Conservation (phyloP, 2,329 filamentous ascomycete genomes). For the Claviceps sp. region DNA sequence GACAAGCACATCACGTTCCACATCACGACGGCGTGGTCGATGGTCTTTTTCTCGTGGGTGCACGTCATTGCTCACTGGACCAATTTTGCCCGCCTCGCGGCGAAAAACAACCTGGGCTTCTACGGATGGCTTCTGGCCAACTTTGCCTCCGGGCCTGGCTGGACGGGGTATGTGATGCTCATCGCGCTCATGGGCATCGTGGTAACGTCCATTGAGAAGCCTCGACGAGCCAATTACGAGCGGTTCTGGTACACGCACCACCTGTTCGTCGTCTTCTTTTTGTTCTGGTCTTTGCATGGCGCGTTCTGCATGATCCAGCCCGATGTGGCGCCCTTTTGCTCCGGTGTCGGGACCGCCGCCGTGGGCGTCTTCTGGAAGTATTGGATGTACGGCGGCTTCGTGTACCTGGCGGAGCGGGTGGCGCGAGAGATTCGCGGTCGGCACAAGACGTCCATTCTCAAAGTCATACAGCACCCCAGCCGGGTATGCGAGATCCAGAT, state of each 20-base stretch:
- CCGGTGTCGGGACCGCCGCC: constrained; percentile 48
- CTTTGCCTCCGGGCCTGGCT: constrained; percentile 66
- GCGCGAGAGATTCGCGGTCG: constrained; percentile 66
- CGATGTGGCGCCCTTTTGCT: constrained; percentile 67
- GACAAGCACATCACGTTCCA: constrained; percentile 86
- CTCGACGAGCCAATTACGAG: constrained; percentile 69
- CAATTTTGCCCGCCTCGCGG: constrained; percentile 67
- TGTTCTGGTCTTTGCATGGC: constrained; percentile 84
- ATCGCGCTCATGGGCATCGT: constrained; percentile 67
- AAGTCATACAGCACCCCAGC: constrained; percentile 80
- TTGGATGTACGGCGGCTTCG: constrained; percentile 73
- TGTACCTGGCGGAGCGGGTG: constrained; percentile 67
- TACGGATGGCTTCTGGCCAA: constrained; percentile 68
- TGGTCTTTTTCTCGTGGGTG: constrained; percentile 78
- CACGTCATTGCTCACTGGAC: constrained; percentile 81
- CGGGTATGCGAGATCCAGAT: constrained; percentile 86
- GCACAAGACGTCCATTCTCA: constrained; percentile 76
- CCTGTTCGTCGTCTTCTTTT: constrained; percentile 76
- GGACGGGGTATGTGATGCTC: constrained; percentile 79
- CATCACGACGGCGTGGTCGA: constrained; percentile 73
- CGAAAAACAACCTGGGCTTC: constrained; percentile 63
- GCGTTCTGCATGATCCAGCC: constrained; percentile 86
- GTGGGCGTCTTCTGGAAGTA: constrained; percentile 80
- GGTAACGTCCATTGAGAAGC: constrained; percentile 63
- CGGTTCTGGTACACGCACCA: constrained; percentile 88